A percentile compares a stretch with the other conserved stretches of the same genome.
Evolutionary conservation across 257 asterid genomes (phyloP).

Genomic region (Pogostemon cablin): DNA sequence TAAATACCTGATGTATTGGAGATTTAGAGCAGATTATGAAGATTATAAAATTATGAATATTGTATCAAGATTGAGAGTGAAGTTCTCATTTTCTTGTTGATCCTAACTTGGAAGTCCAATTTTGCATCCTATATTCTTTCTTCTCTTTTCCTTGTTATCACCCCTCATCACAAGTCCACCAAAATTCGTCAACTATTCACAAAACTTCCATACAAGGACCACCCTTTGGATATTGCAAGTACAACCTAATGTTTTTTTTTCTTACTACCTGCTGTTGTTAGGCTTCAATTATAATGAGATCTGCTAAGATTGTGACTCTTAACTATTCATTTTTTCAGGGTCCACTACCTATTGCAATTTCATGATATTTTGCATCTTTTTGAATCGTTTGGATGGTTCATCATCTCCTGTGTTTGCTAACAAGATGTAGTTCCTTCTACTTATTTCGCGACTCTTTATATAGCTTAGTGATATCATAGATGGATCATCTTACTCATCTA

Average conservation of each 20-base stretch:
- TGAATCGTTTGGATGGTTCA: neutral
- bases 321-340: slow-evolving; percentile 52
- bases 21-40: no score
- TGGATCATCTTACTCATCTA: slow-evolving; percentile 13
- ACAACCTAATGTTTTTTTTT: neutral
- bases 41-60: no score
- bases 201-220: neutral
- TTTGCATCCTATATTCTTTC: no score
- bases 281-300: neutral
- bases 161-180: no score
- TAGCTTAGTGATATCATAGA: neutral
- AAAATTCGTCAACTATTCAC: neutral
- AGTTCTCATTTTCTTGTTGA: no score
- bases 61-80: no score
- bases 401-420: neutral
- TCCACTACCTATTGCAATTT: slow-evolving; percentile 66
- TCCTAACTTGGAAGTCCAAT: no score
- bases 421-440: neutral
- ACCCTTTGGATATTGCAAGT: neutral
- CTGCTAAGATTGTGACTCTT: slow-evolving; percentile 5
- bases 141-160: no score
- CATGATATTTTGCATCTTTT: slow-evolving; percentile 36
- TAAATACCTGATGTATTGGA: no score
- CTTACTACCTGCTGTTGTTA: neutral
- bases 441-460: neutral